Evolutionary conservation across 352 stramenopile genomes (phyloP), one percentile per base, ranked within the genome.

Genomic region (Globisporangium cederbergense): DNA sequence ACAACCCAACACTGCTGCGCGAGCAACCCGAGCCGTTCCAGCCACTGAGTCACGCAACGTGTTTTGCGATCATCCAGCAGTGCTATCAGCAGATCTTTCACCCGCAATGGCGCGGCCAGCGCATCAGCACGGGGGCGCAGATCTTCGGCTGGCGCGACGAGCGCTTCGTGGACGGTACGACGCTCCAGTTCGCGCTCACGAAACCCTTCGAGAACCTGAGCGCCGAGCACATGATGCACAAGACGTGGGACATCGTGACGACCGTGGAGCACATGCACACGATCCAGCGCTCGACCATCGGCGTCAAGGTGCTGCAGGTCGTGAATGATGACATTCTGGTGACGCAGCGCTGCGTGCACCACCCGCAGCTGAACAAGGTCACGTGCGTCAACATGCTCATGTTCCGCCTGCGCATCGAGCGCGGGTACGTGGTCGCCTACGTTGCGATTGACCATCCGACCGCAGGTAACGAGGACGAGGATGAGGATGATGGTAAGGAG

Each of bases 381-480:
- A 77, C 74, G 60, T 83, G 75, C 60, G 78, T 77, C 49, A 78
- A 81, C 50, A 78, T 82, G 75, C 68, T 82, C 73, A 79, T 82
- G 72, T 82, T 82, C 53, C 74, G 60, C 11, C 60, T 67, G 30
- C 75, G 73, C 20, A 79, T 64, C 20, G 70, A 74, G 22, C 67
- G 71, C 0, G 75, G 75, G 11, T 83, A 80, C 34, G 68, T 80
- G 14, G 73, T 83, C n/a, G 75, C 75, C 20, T 83, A 83, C 58
- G 60, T 73, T 28, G 75, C 75, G 30, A 76, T 83, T 34, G 67
- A 79, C 42, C 73, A 83, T 25, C 73, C 71, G 47, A 66, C 43
- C 54, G 72, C 60, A 9, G 10, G 30, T 4, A 36, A 49, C 6
- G 22, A 46, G 54, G 4, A 14, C 25, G 38, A 49, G 42, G n/a